A percentile compares a stretch with the other conserved stretches of the same genome.
phyloP scores from a whole-genome alignment of 257 asterid species.

The Voacanga thouarsii region DNA sequence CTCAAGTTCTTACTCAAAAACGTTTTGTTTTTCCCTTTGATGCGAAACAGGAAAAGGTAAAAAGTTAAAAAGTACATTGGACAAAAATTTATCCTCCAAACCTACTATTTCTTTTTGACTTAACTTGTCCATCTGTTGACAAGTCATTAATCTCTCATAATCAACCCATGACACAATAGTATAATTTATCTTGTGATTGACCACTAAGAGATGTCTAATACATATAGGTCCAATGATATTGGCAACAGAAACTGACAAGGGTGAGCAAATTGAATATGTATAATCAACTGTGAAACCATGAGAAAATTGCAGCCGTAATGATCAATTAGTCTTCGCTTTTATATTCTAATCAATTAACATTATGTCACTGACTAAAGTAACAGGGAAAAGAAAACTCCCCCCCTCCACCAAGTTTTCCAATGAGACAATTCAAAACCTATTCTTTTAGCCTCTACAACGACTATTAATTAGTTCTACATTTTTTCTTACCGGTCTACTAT shows the following conservation, averaged over 20 bases:
- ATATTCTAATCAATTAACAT: neutral
- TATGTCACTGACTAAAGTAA: neutral
- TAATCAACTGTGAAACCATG: conserved; percentile 11
- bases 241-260: conserved; percentile 7
- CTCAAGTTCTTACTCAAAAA: neutral
- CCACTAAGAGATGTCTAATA: conserved; percentile 11
- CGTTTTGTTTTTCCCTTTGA: neutral
- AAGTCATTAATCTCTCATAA: conserved; percentile 22
- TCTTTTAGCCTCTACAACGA: neutral
- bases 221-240: conserved; percentile 10
- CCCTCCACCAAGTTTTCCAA: neutral
- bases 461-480: conserved; percentile 2
- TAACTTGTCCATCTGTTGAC: conserved; percentile 12
- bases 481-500: neutral
- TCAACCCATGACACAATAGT: conserved; percentile 11
- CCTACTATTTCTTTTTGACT: neutral
- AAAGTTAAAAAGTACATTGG: neutral
- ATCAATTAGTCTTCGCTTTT: conserved; percentile 7
- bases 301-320: conserved; percentile 15
- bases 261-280: neutral
- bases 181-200: conserved; percentile 15
- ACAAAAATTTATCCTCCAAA: neutral
- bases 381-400: neutral
- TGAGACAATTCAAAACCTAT: neutral
- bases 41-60: neutral